Evolutionary conservation across 2,329 filamentous ascomycete genomes (phyloP).

Genomic region (Calonectria montana): DNA sequence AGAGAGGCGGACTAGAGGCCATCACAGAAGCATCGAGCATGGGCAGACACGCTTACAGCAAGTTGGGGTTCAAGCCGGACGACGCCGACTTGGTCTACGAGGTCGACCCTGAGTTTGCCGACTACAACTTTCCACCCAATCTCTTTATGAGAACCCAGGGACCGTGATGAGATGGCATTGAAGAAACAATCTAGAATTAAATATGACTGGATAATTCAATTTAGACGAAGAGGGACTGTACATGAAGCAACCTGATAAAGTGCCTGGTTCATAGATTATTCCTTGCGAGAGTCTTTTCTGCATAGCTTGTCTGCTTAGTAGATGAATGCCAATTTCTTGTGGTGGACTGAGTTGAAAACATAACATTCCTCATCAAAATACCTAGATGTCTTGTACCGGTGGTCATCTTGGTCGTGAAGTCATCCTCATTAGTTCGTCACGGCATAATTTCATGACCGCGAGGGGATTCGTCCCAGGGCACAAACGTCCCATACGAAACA

Average conservation of each 20-base stretch:
- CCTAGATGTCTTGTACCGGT: background rate
- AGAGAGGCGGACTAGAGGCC: conserved; percentile 54
- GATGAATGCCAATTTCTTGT: background rate
- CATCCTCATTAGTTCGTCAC: background rate
- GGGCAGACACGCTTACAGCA: conserved; percentile 59
- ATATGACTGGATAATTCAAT: background rate
- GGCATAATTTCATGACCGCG: background rate
- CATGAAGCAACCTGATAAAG: background rate
- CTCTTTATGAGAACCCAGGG: conserved; percentile 58
- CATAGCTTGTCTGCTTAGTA: background rate
- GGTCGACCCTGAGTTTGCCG: conserved; percentile 56
- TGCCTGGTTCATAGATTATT: background rate
- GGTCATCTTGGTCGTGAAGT: background rate
- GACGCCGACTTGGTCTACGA: conserved; percentile 55
- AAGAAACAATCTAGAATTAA: background rate
- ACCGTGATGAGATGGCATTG: background rate
- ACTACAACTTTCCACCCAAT: conserved; percentile 53
- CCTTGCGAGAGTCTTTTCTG: background rate
- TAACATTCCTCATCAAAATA: background rate
- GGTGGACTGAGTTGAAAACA: background rate
- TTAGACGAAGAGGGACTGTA: background rate
- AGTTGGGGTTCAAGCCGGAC: conserved; percentile 57
- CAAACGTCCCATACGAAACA: conserved; percentile 36
- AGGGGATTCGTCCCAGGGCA: background rate
- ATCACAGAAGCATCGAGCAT: conserved; percentile 60